Conservation (phyloP, 2,329 filamentous ascomycete species). For the Colletotrichum sp. region DNA sequence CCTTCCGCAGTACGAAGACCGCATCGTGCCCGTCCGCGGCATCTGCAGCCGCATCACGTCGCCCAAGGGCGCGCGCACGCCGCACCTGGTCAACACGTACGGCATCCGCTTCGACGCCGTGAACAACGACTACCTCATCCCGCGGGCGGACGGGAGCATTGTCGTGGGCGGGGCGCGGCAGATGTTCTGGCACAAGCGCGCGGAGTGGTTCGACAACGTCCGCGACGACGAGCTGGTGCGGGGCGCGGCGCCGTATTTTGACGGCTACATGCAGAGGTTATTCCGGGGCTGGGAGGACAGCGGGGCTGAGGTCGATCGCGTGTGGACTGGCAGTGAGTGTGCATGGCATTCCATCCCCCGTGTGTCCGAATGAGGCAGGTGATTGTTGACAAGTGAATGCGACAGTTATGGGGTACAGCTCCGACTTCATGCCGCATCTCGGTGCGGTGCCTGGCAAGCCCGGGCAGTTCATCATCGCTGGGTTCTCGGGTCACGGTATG, state of each 20-base stretch:
- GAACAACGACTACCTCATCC: constrained; percentile 73
- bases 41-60: constrained; percentile 34
- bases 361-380: neutral
- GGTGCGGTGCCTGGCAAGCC: constrained; percentile 44
- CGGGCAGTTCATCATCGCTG: constrained; percentile 48
- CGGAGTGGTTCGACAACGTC: constrained; percentile 45
- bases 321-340: constrained; percentile 47
- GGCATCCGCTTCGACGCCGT: constrained; percentile 62
- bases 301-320: constrained; percentile 35
- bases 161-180: constrained; percentile 47
- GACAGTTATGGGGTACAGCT: constrained; percentile 46
- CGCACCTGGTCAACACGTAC: constrained; percentile 56
- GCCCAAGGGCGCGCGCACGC: constrained; percentile 30
- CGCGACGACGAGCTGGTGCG: constrained; percentile 46
- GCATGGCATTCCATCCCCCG: neutral
- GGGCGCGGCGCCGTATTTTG: constrained; percentile 43
- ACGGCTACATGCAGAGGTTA: constrained; percentile 49
- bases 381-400: too few relatives aligned
- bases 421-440: constrained; percentile 46
- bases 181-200: constrained; percentile 33
- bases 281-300: constrained; percentile 52
- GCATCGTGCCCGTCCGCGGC: constrained; percentile 29
- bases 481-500: constrained; percentile 60
- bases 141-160: constrained; percentile 52
- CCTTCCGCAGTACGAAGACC: constrained; percentile 24